These are phyloP conservation scores for Starmerella cellae DNA, from an alignment of 805 yeast genomes.

Conservation along the genomic window DNA sequence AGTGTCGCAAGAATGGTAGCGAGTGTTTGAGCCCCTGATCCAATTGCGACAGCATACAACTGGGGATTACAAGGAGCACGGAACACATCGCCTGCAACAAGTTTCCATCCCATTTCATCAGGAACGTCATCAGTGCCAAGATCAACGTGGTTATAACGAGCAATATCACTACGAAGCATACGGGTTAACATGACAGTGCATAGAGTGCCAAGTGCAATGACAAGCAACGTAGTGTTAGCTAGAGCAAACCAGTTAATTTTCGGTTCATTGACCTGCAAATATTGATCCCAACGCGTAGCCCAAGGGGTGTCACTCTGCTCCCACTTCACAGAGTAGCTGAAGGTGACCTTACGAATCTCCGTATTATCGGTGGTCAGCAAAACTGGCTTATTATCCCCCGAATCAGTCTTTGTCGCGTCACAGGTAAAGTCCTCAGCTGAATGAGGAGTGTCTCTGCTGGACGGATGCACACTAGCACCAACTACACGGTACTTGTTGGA, in stretches of 20 bases:
- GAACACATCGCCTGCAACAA: slow-evolving; percentile 89
- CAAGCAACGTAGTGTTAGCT: slow-evolving; percentile 72
- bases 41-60: slow-evolving; percentile 65
- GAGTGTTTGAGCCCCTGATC: slow-evolving; percentile 77
- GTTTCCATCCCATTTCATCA: slow-evolving; percentile 95
- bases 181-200: slow-evolving; percentile 67
- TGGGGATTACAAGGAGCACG: slow-evolving; percentile 63
- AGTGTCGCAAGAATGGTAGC: slow-evolving; percentile 63
- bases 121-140: slow-evolving; percentile 59
- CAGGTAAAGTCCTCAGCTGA: slow-evolving; percentile 25
- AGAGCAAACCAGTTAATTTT: slow-evolving; percentile 93
- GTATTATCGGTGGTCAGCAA: slow-evolving; percentile 2
- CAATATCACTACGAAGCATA: slow-evolving; percentile 73
- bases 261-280: slow-evolving; percentile 72
- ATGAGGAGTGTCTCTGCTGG: slow-evolving; percentile 37
- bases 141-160: slow-evolving; percentile 77
- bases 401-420: no score
- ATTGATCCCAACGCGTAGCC: slow-evolving; percentile 99
- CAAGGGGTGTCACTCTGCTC: slow-evolving; percentile 59
- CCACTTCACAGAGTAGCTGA: slow-evolving; percentile 76
- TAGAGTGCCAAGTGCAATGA: slow-evolving; percentile 57
- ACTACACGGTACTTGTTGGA: slow-evolving; percentile 69
- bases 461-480: slow-evolving; percentile 70
- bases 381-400: slow-evolving; percentile 16
- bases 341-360: slow-evolving; percentile 46